phyloP scores from a whole-genome alignment of 2,329 filamentous ascomycete species.

The Zarea fungicola region DNA sequence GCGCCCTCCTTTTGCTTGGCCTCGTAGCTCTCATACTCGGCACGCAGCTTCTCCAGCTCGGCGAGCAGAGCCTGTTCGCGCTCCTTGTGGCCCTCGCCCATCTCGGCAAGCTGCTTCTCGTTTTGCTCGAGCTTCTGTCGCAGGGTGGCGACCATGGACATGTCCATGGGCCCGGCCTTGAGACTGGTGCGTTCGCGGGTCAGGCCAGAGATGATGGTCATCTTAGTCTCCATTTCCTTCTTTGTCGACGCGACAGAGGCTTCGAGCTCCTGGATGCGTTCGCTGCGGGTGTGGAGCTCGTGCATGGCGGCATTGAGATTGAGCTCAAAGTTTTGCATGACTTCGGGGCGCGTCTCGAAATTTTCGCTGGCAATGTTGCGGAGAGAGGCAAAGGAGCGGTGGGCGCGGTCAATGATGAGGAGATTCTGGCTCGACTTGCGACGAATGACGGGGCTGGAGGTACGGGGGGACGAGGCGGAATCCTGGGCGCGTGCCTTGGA shows the following conservation, averaged over 20 bases:
- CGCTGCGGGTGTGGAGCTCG: slow-evolving; percentile 79
- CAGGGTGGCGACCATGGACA: slow-evolving; percentile 81
- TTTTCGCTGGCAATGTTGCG: slow-evolving; percentile 84
- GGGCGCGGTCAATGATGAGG: slow-evolving; percentile 81
- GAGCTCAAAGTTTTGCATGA: slow-evolving; percentile 86
- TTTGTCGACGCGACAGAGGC: slow-evolving; percentile 75
- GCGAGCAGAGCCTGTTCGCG: slow-evolving; percentile 70
- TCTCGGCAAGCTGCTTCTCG: slow-evolving; percentile 69
- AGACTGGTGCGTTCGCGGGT: slow-evolving; percentile 90
- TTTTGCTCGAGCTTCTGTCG: slow-evolving; percentile 84
- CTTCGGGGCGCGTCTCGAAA: slow-evolving; percentile 75
- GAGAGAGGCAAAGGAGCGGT: slow-evolving; percentile 83
- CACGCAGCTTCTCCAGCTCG: slow-evolving; percentile 65
- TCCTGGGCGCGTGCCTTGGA: slow-evolving; percentile 66
- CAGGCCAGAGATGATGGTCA: slow-evolving; percentile 89
- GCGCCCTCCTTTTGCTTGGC: slow-evolving; percentile 21
- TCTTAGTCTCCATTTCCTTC: slow-evolving; percentile 96
- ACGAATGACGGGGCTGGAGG: slow-evolving; percentile 73
- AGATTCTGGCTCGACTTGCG: slow-evolving; percentile 90
- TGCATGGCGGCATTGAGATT: slow-evolving; percentile 91
- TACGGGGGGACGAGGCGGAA: slow-evolving; percentile 55
- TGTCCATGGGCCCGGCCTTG: slow-evolving; percentile 79
- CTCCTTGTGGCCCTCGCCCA: slow-evolving; percentile 66
- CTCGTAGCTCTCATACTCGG: slow-evolving; percentile 39
- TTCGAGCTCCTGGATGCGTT: slow-evolving; percentile 86